Conservation (phyloP, 192 early-diverging fungal genomes). For the Coemansia asiatica region DNA sequence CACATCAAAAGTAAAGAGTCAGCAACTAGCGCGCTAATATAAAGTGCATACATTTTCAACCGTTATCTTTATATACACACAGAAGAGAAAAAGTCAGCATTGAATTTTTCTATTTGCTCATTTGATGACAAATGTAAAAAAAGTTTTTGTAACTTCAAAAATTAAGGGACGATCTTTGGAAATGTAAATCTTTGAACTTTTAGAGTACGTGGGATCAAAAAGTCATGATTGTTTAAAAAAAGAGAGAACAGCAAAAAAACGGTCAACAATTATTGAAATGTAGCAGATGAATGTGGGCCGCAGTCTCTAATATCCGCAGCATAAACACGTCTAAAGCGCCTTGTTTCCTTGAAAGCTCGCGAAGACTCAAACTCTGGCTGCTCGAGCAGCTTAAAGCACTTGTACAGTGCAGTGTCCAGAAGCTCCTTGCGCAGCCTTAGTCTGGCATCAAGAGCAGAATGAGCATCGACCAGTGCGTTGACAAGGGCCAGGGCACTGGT, state of each 20-base stretch:
- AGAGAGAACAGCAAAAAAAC: background rate
- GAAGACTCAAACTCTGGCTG: conserved; percentile 23
- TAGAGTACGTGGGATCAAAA: too few species aligned
- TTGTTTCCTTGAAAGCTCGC: conserved; percentile 17
- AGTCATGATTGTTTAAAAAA: background rate
- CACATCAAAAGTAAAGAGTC: background rate
- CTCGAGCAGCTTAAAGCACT: conserved; percentile 40
- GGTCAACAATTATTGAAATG: background rate
- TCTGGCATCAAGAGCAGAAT: conserved; percentile 12
- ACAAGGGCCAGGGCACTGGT: conserved; percentile 30
- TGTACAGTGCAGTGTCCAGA: conserved; percentile 41
- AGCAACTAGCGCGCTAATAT: background rate
- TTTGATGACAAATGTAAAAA: conserved; percentile 1
- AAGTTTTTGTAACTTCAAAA: background rate
- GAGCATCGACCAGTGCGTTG: conserved; percentile 39
- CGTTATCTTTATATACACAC: too few species aligned
- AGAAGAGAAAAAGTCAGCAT: too few species aligned
- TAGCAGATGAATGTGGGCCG: conserved; percentile 7
- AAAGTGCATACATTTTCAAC: too few species aligned
- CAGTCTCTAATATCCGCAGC: conserved; percentile 25
- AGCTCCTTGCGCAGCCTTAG: conserved; percentile 41
- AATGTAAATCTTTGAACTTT: too few species aligned
- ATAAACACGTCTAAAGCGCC: conserved; percentile 34
- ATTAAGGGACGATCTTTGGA: too few species aligned
- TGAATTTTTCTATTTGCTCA: too few species aligned